Conservation (phyloP, 140 eudicot species). For the Ambrosia hybrid region DNA sequence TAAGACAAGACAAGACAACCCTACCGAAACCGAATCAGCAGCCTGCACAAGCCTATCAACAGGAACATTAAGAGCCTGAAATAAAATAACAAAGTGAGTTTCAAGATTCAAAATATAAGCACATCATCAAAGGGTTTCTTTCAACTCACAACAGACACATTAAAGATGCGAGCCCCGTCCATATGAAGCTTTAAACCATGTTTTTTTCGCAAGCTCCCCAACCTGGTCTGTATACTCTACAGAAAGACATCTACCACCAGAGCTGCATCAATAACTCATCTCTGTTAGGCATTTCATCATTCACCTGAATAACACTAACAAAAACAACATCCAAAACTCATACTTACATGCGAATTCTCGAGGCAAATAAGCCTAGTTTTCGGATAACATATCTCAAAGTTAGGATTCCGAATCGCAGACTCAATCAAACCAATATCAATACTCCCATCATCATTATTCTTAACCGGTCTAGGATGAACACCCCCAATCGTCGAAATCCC, state of each 20-base stretch:
- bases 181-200: constrained; percentile 93
- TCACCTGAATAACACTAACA: not conserved
- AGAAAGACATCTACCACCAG: constrained; percentile 92
- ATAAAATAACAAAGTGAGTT: constrained; percentile 11
- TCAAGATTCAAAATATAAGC: not conserved
- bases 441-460: constrained; percentile 80
- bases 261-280: constrained; percentile 44
- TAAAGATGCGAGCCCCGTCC: constrained; percentile 93
- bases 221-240: constrained; percentile 81
- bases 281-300: constrained; percentile 28
- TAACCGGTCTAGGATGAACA: constrained; percentile 89
- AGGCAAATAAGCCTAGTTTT: constrained; percentile 86
- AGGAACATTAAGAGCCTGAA: constrained; percentile 94
- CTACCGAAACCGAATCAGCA: constrained; percentile 94
- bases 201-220: constrained; percentile 76
- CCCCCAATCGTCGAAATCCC: constrained; percentile 97
- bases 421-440: constrained; percentile 67
- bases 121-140: not conserved
- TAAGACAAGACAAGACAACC: constrained; percentile 1
- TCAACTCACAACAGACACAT: constrained; percentile 79
- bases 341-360: constrained; percentile 94
- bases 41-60: constrained; percentile 92
- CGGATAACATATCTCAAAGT: constrained; percentile 74
- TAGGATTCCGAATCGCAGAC: constrained; percentile 76
- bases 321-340: constrained; percentile 20